Conservation (phyloP, 148 eudicot genomes). For the Salicornia ramosissima region DNA sequence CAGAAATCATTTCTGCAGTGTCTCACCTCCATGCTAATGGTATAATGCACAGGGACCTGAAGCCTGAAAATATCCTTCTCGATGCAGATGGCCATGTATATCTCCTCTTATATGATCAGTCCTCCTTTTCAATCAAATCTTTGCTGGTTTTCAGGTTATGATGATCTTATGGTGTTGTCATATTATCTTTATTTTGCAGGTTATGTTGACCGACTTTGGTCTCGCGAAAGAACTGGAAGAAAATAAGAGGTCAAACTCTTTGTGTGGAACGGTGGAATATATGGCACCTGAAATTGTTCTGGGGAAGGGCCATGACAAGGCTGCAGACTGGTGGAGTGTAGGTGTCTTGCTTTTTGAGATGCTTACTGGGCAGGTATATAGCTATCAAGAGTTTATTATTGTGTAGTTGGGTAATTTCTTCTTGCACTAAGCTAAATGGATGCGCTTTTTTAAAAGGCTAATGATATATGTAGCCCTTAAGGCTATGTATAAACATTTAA, state of each 20-base stretch:
- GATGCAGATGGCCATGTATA: conserved; percentile 93
- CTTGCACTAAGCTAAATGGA: neutral
- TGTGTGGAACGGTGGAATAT: conserved; percentile 87
- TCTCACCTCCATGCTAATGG: conserved; percentile 90
- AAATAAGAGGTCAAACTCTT: conserved; percentile 65
- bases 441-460: neutral
- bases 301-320: conserved; percentile 89
- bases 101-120: conserved; percentile 21
- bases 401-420: neutral
- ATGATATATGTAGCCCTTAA: too few species aligned
- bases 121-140: neutral
- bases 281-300: conserved; percentile 90
- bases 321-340: conserved; percentile 98
- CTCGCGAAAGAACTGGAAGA: conserved; percentile 76
- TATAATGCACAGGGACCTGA: conserved; percentile 93
- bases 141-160: neutral
- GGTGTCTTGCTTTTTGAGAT: conserved; percentile 81
- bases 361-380: conserved; percentile 80
- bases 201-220: conserved; percentile 82
- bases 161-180: conserved; percentile 1
- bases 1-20: conserved; percentile 93
- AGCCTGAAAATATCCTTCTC: conserved; percentile 88
- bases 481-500: too few species aligned
- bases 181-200: conserved; percentile 36
- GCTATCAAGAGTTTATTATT: neutral